phyloP scores from a whole-genome alignment of 2,329 filamentous ascomycete species.

The Ophiocordyceps camponoti-saundersi region DNA sequence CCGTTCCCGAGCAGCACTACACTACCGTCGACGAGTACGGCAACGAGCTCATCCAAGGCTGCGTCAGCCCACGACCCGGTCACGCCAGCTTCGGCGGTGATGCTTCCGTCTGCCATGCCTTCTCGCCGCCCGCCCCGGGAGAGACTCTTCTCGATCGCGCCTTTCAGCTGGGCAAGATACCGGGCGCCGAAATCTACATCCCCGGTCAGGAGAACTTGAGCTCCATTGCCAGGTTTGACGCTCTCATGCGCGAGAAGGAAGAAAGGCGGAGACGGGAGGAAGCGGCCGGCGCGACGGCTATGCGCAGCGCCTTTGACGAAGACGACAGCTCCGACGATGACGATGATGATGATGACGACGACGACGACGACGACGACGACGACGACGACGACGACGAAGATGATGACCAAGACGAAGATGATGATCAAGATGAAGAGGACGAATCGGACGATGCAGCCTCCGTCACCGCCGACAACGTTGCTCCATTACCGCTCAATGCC shows the following conservation, averaged over 20 bases:
- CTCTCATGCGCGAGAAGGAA: constrained; percentile 45
- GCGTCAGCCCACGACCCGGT: constrained; percentile 32
- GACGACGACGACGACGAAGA: constrained; percentile 20
- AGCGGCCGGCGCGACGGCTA: constrained; percentile 12
- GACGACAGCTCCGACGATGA: constrained; percentile 28
- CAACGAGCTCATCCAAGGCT: constrained; percentile 41
- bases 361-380: constrained; percentile 16
- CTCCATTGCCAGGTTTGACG: constrained; percentile 48
- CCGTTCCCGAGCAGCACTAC: constrained; percentile 28
- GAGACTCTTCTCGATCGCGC: constrained; percentile 53
- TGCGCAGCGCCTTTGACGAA: constrained; percentile 33
- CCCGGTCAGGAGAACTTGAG: constrained; percentile 46
- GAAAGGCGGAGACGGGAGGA: constrained; percentile 26
- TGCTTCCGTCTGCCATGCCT: constrained; percentile 21
- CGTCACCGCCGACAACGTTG: constrained; percentile 12
- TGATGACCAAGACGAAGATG: constrained; percentile 19
- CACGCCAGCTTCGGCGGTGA: constrained; percentile 31
- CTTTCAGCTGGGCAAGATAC: constrained; percentile 45
- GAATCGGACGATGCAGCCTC: constrained; percentile 23
- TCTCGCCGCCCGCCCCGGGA: constrained; percentile 34
- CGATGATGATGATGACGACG: constrained; percentile 19
- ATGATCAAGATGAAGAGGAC: constrained; percentile 19
- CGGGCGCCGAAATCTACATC: constrained; percentile 35
- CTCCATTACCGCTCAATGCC: constrained; percentile 26
- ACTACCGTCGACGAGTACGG: constrained; percentile 34